Base-by-base conservation (phyloP, 2,329 filamentous ascomycete genomes). In the Calonectria pseudoreteaudii region DNA sequence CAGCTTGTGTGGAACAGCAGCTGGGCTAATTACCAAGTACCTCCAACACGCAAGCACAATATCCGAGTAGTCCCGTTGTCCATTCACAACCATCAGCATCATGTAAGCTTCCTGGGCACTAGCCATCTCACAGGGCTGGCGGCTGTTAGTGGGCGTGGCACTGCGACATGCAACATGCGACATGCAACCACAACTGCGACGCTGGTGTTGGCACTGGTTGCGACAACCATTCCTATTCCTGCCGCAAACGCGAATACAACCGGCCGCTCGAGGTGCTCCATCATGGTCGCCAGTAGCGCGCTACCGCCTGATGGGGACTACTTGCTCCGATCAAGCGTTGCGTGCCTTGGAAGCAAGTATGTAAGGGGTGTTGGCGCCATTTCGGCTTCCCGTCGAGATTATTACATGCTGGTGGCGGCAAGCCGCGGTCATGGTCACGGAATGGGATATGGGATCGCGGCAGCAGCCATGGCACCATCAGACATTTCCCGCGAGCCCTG, bases 21-120 rank as follows among this genome's bases (percentile, higher is more conserved):
- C 50, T 34, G 66, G 66, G 38, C 34, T 53, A 68, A 47, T 58
- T 52, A 36, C 31, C 52, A 68, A 69, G 50, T 65, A 65, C 41
- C 26, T 49, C 60, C 49, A 49, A 65, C 56, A 62, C 36, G 56
- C 56, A 38, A 62, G 56, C 56, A 36, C 56, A 62, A 62, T 62
- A 62, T 26, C 56, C 36, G 56, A 62, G 34, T 62, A 62, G 34
- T 62, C 38, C 56, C 56, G 34, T 26, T 7, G 7, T 60, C 34
- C 23, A 10, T 41, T 28, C 20, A 62, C 56, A 62, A 30, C 34
- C 56, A 62, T 65, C 60, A 65, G 38, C 38, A 65, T 49, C 38
- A 53, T 67, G 65, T 53, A 52, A 67, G 65, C 65, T 38, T 36
- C 44, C 41, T 50, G 34, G 65, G 31, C 65, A 36, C 65, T 41